A percentile compares a stretch with the other conserved stretches of the same genome.
These are phyloP conservation scores for Pilatotrama ljubarskyi DNA, from an alignment of 768 basidiomycete genomes.

Conservation along the genomic window DNA sequence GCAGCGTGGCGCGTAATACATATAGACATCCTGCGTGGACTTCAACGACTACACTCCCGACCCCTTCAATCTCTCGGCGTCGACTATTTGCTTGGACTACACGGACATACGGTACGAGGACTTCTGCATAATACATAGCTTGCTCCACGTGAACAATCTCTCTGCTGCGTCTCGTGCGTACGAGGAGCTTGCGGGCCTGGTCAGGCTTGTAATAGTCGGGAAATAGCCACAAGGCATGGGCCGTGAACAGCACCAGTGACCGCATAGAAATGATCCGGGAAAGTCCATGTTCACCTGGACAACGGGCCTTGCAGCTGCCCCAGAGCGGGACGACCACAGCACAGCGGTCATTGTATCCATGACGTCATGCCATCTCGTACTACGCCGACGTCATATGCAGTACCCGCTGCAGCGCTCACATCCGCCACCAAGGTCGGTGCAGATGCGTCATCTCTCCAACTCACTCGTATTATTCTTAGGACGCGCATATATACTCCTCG, in stretches of 20 bases:
- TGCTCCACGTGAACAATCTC: no score
- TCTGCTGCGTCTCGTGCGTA: no score
- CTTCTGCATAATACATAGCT: no score
- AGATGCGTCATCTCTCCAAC: constrained; percentile 15
- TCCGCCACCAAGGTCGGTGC: not conserved
- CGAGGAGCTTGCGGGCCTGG: no score
- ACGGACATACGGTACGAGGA: no score
- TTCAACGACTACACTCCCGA: not conserved
- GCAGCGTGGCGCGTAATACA: not conserved
- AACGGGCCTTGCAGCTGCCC: not conserved
- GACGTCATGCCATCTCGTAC: constrained; percentile 5
- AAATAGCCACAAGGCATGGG: no score
- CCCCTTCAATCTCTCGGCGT: no score
- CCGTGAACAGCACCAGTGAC: no score
- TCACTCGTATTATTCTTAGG: not conserved
- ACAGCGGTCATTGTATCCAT: not conserved
- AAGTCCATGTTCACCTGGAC: no score
- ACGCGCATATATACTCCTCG: not conserved
- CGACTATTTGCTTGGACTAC: not conserved
- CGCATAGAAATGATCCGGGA: not conserved
- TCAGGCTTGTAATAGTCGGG: no score
- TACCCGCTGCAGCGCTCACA: not conserved
- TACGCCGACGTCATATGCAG: constrained; percentile 3
- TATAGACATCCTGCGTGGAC: not conserved
- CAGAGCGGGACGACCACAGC: not conserved